Conservation (phyloP, 768 basidiomycete genomes). For the Cyclocybe aegerita region DNA sequence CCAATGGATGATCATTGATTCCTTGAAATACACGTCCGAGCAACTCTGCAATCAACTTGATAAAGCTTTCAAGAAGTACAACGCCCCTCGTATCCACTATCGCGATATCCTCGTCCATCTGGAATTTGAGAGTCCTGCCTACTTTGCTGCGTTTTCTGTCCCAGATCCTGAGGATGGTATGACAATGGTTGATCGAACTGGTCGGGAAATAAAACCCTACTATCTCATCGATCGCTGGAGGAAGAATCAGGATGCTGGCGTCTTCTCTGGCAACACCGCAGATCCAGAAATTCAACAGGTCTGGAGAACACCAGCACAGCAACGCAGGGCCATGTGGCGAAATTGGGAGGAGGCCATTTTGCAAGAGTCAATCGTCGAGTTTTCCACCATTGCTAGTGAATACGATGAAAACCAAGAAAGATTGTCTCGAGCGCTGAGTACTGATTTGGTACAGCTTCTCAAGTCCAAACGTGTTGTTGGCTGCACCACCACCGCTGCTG, state of each 20-base stretch:
- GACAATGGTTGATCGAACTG: constrained; percentile 38
- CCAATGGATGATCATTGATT: constrained; percentile 41
- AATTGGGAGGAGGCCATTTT: constrained; percentile 5
- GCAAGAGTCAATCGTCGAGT: constrained; percentile 1
- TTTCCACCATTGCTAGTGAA: constrained; percentile 1
- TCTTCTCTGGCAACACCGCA: constrained; percentile 22
- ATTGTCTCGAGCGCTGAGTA: constrained; percentile 4
- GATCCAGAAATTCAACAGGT: background rate
- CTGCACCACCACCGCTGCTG: constrained; percentile 70
- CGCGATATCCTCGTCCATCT: constrained; percentile 41
- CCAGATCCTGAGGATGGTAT: constrained; percentile 42
- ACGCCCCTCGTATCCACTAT: constrained; percentile 3
- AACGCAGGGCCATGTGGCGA: background rate
- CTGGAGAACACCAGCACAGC: background rate
- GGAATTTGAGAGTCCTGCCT: constrained; percentile 47
- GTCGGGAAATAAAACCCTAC: constrained; percentile 27
- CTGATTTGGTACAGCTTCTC: background rate
- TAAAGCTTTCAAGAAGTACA: too few species aligned
- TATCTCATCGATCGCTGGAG: constrained; percentile 53
- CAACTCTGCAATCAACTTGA: background rate
- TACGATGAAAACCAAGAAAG: constrained; percentile 6
- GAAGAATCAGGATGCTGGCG: constrained; percentile 42
- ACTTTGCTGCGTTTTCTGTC: constrained; percentile 46
- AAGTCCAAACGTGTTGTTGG: constrained; percentile 53
- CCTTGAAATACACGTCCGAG: constrained; percentile 25